A percentile compares a stretch with the other conserved stretches of the same genome.
These are phyloP conservation scores for Trifolium repens DNA, from an alignment of 306 rosid species.

Conservation along the genomic window DNA sequence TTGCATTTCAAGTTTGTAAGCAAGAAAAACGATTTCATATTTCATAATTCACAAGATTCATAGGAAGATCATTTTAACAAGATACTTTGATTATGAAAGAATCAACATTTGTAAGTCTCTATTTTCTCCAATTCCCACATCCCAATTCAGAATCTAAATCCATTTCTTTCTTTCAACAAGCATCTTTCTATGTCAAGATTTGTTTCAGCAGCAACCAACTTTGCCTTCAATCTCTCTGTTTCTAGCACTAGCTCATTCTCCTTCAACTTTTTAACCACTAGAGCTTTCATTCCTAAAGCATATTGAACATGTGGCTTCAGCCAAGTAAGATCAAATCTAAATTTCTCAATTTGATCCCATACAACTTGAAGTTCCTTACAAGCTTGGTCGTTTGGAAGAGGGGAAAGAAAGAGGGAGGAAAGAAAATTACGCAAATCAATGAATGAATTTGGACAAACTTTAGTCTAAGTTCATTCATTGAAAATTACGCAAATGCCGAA, in stretches of 20 bases:
- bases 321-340: constrained; percentile 42
- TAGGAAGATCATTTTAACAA: too few relatives aligned
- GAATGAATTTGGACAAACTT: too few relatives aligned
- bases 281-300: constrained; percentile 33
- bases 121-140: neutral
- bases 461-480: too few relatives aligned
- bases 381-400: neutral
- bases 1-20: too few relatives aligned
- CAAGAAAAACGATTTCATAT: too few relatives aligned
- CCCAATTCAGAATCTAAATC: constrained; percentile 36
- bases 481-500: constrained; percentile 33
- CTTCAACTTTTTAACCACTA: constrained; percentile 3
- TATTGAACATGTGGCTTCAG: constrained; percentile 43
- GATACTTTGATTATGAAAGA: too few relatives aligned
- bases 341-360: constrained; percentile 40
- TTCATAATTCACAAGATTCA: too few relatives aligned
- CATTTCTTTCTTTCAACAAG: constrained; percentile 7
- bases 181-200: constrained; percentile 29
- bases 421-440: neutral
- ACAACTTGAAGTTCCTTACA: constrained; percentile 24
- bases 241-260: constrained; percentile 27
- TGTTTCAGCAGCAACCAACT: constrained; percentile 21
- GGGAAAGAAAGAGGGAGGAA: too few relatives aligned
- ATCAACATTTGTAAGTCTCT: too few relatives aligned
- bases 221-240: constrained; percentile 21